A percentile compares a stretch with the other conserved stretches of the same genome.
Evolutionary conservation across 768 basidiomycete genomes (phyloP).

Genomic region (Chalciporus sphaerocephalus): DNA sequence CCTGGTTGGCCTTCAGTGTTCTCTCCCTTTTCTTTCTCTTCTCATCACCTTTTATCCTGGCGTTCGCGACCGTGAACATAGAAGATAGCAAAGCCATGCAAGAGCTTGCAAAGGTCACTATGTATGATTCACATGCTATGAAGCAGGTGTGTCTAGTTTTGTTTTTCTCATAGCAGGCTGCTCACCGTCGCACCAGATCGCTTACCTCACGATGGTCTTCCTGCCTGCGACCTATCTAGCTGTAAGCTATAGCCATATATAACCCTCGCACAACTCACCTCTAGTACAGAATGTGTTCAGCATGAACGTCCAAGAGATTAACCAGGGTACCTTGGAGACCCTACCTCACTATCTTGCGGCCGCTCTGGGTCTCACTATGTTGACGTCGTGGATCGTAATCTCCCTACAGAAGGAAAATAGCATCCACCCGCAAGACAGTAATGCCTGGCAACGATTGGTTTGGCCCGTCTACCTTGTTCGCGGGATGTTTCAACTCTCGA

Average conservation of each 20-base stretch:
- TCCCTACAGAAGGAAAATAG: constrained; percentile 39
- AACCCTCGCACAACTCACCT: constrained; percentile 6
- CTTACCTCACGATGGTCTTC: constrained; percentile 55
- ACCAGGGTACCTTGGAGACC: constrained; percentile 21
- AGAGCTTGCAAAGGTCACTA: neutral
- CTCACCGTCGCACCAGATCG: constrained; percentile 35
- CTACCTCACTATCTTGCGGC: too few species aligned
- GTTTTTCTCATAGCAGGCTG: neutral
- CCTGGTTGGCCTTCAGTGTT: constrained; percentile 16
- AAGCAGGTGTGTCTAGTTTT: constrained; percentile 19
- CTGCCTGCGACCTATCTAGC: constrained; percentile 46
- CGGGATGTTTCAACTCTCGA: neutral
- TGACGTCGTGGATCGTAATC: constrained; percentile 53
- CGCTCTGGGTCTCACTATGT: too few species aligned
- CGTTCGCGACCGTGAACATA: constrained; percentile 52
- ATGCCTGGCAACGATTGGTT: constrained; percentile 7
- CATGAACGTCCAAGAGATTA: constrained; percentile 30
- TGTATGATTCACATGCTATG: constrained; percentile 6
- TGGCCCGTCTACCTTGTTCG: constrained; percentile 24
- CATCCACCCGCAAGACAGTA: constrained; percentile 10
- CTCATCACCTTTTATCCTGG: constrained; percentile 31
- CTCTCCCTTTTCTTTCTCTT: neutral
- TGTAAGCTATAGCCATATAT: constrained; percentile 11
- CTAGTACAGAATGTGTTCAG: constrained; percentile 29
- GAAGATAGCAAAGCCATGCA: constrained; percentile 35